Evolutionary conservation across 2,329 filamentous ascomycete species (phyloP), one percentile per base, ranked within the genome.

Genomic region (Claviceps arundinis): DNA sequence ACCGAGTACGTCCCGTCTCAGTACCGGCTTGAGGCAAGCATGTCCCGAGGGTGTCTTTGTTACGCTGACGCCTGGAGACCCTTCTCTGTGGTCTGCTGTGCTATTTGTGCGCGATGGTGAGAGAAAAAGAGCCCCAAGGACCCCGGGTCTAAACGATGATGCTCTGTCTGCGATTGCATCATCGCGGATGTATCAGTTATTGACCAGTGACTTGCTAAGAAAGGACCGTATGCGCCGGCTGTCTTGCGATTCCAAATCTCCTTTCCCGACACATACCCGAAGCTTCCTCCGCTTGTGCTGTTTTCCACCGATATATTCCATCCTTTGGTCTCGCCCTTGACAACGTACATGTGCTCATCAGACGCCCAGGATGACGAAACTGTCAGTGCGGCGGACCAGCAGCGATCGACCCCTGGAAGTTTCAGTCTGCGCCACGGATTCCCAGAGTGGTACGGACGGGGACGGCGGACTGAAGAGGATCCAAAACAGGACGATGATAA

Each of bases 251-350:
- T 97, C 69, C 84, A 93, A 59, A 85, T 97, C 57, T 84, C 84
- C 24, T 97, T 97, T 61, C 87, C 90, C 38, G 75, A 85, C 55
- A 76, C 78, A 41, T 96, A 94, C 65, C 91, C 91, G 13, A 71
- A 76, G 50, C 71, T 87, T 19, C 87, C 91, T 49, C 93, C 93
- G 9, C 74, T 90, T 17, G 81, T 98, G 58, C 91, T 85, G 51
- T 95, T 98, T 68, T 80, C 82, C 46, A 94, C 88, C 59, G 91
- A 97, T 65, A 85, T 97, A 59, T 98, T 97, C 67, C 91, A 98
- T 65, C 91, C 91, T 17, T 76, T 98, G 43, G 84, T 97, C 58
- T 89, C 90, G 7, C 90, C 93, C 40, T 76, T 94, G 56, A 95
- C 89, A n/a, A 95, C 89, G 3, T 94, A 95, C 69, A 93, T 88